phyloP scores from a whole-genome alignment of 352 stramenopile genomes.

The Phytophthora sp. region DNA sequence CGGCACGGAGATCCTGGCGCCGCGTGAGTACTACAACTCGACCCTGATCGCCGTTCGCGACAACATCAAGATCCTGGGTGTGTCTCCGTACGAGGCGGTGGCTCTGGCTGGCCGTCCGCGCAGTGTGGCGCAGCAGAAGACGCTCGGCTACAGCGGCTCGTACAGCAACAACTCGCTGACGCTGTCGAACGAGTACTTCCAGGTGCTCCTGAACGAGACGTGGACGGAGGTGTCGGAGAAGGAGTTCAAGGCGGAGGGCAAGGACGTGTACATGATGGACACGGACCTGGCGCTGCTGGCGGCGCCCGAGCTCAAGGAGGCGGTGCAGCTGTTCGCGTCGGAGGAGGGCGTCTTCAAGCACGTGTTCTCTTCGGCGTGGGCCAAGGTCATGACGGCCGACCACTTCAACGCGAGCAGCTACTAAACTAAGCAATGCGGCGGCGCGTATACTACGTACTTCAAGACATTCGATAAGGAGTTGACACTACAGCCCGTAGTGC shows the following conservation, averaged over 20 bases:
- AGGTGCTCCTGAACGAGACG: slow-evolving; percentile 30
- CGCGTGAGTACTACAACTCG: slow-evolving; percentile 74
- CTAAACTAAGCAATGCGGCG: slow-evolving; percentile 6
- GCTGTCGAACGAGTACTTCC: slow-evolving; percentile 74
- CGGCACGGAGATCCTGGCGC: slow-evolving; percentile 88
- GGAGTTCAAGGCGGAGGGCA: slow-evolving; percentile 23
- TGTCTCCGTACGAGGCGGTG: slow-evolving; percentile 92
- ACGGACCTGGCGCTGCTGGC: slow-evolving; percentile 24
- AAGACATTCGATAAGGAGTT: neutral
- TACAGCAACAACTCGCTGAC: slow-evolving; percentile 80
- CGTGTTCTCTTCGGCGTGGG: slow-evolving; percentile 20
- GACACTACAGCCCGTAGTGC: neutral
- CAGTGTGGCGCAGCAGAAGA: slow-evolving; percentile 91
- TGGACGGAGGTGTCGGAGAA: slow-evolving; percentile 25
- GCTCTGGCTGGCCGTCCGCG: slow-evolving; percentile 89
- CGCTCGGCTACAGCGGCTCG: slow-evolving; percentile 77
- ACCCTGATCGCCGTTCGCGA: slow-evolving; percentile 88
- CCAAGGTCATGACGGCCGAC: slow-evolving; percentile 26
- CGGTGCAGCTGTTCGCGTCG: slow-evolving; percentile 24
- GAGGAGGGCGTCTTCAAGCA: slow-evolving; percentile 18
- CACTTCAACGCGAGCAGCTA: slow-evolving; percentile 21
- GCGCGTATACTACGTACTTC: neutral
- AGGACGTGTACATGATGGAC: slow-evolving; percentile 29
- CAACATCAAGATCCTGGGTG: slow-evolving; percentile 93
- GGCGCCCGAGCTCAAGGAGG: slow-evolving; percentile 23